Conservation (phyloP, 345 rosid genomes). For the Sapria himalayana region DNA sequence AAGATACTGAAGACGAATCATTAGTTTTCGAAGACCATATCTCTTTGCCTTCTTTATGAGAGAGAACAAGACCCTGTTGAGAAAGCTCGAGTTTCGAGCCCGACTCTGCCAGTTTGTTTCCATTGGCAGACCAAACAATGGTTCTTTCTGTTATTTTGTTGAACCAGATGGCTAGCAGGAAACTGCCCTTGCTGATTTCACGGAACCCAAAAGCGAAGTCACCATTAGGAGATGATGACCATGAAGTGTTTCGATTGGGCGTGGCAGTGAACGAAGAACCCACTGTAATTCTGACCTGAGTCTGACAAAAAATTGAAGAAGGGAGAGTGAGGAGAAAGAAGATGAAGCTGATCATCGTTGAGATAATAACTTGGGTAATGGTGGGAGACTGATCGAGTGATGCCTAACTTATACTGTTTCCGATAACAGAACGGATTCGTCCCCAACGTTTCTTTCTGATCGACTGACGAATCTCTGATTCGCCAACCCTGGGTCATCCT, state of each 20-base stretch:
- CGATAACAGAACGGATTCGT: no score
- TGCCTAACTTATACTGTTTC: no score
- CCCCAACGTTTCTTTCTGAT: no score
- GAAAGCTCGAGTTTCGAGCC: conserved; percentile 26
- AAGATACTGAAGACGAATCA: conserved; percentile 10
- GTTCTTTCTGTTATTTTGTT: conserved; percentile 20
- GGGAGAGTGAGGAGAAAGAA: conserved; percentile 11
- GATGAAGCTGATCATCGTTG: no score
- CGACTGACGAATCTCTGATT: no score
- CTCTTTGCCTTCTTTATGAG: conserved; percentile 10
- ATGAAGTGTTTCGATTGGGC: conserved; percentile 3
- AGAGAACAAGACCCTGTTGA: conserved; percentile 17
- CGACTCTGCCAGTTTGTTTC: conserved; percentile 8
- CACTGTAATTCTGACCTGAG: conserved; percentile 6
- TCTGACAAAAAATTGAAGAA: conserved; percentile 9
- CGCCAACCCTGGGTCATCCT: no score
- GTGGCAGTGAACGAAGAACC: conserved; percentile 15
- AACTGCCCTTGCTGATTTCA: conserved; percentile 7
- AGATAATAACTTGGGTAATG: no score
- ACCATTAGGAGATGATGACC: conserved; percentile 28
- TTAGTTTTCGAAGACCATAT: conserved; percentile 13
- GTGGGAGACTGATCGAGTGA: no score
- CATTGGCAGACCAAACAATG: conserved; percentile 30
- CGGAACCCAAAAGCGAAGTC: conserved; percentile 36
- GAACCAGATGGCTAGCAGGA: conserved; percentile 21